A percentile compares a stretch with the other conserved stretches of the same genome.
These are phyloP conservation scores for Lactifluus pinguis DNA, from an alignment of 768 basidiomycete species.

Conservation along the genomic window DNA sequence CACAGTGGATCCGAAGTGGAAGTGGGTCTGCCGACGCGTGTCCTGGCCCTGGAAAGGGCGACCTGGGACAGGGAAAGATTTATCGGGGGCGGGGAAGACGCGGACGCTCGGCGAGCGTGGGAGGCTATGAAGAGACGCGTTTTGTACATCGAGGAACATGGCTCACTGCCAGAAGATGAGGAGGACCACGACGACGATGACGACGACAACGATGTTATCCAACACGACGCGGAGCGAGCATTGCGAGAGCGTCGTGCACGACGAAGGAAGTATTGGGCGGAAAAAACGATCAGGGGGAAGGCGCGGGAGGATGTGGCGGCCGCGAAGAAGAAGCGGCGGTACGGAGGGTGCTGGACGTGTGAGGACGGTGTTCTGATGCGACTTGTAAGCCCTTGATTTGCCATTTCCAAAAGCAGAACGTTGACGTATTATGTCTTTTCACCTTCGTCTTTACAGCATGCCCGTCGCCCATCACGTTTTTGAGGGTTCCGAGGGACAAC, in stretches of 20 bases:
- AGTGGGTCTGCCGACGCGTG: background rate
- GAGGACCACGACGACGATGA: background rate
- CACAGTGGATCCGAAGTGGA: background rate
- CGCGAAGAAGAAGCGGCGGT: background rate
- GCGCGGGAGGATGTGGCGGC: background rate
- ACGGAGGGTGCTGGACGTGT: slow-evolving; percentile 1
- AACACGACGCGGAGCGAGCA: background rate
- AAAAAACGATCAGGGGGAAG: background rate
- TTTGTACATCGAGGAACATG: slow-evolving; percentile 12
- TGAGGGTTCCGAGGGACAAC: background rate
- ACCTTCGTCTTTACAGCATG: background rate
- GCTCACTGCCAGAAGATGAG: background rate
- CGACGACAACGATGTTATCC: background rate
- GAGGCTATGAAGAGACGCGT: slow-evolving; percentile 8
- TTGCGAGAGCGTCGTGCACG: slow-evolving; percentile 1
- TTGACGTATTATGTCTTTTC: background rate
- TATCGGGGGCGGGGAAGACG: background rate
- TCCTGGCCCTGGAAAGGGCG: background rate
- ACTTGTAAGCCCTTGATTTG: background rate
- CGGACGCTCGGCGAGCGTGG: background rate
- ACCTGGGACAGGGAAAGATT: background rate
- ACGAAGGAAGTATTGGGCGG: background rate
- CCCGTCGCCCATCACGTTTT: background rate
- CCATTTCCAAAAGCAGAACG: background rate
- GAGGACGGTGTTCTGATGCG: slow-evolving; percentile 2